Evolutionary conservation across 1,284 basidiomycete genomes (phyloP).

Genomic region (Ganoderma boninense): DNA sequence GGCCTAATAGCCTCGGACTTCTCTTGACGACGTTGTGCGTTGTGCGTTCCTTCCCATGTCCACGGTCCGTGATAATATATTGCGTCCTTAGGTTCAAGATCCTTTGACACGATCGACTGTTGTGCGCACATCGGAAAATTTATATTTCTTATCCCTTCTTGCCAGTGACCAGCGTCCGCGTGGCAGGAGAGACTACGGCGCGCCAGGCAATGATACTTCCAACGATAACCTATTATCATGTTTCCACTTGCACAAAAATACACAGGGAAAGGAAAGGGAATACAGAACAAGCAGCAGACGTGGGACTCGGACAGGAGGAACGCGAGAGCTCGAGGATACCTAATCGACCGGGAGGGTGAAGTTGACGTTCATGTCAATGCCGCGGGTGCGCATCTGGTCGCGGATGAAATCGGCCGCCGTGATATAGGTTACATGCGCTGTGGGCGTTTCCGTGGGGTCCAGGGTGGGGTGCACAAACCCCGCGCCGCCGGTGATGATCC

Average conservation of each 20-base stretch:
- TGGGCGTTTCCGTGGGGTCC: not conserved
- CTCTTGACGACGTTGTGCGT: not conserved
- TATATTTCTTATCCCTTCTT: too few relatives aligned
- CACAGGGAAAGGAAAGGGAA: too few relatives aligned
- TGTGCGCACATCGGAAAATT: too few relatives aligned
- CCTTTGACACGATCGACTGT: too few relatives aligned
- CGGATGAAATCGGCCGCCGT: not conserved
- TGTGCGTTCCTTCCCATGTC: not conserved
- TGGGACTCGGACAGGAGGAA: too few relatives aligned
- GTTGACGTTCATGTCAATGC: not conserved
- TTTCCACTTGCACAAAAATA: too few relatives aligned
- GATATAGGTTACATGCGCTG: not conserved
- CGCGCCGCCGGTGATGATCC: constrained; percentile 38
- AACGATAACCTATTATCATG: too few relatives aligned
- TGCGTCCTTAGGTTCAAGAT: not conserved
- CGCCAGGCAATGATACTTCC: too few relatives aligned
- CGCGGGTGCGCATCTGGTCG: not conserved
- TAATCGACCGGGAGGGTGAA: not conserved
- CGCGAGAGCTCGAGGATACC: too few relatives aligned
- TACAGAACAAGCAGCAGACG: too few relatives aligned
- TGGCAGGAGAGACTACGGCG: too few relatives aligned
- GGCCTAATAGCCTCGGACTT: not conserved
- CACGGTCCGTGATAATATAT: not conserved
- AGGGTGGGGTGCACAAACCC: constrained; percentile 11
- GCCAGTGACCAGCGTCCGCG: too few relatives aligned